Evolutionary conservation across 352 stramenopile genomes (phyloP).

Genomic region (Pythium diclinum): DNA sequence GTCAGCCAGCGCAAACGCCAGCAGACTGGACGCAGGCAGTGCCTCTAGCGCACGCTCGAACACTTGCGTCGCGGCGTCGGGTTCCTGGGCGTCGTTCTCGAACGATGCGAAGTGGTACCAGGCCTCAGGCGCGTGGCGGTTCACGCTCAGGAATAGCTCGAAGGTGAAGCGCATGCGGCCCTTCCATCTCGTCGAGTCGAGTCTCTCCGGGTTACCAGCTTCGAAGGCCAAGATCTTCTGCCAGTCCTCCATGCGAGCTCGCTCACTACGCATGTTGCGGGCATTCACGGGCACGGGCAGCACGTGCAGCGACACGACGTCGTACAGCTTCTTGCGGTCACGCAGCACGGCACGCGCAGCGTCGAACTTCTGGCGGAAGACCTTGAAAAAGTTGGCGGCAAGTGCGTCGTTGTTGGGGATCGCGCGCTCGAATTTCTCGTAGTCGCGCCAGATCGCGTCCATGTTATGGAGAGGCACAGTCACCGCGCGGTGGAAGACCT

Average conservation of each 20-base stretch:
- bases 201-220: constrained; percentile 70
- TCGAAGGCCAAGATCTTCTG: constrained; percentile 80
- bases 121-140: constrained; percentile 72
- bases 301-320: constrained; percentile 68
- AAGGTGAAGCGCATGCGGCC: constrained; percentile 82
- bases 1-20: constrained; percentile 79
- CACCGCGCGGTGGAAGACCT: constrained; percentile 82
- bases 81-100: constrained; percentile 75
- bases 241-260: constrained; percentile 65
- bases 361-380: constrained; percentile 84
- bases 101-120: constrained; percentile 87
- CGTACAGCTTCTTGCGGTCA: constrained; percentile 84
- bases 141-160: constrained; percentile 75
- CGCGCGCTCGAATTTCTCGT: constrained; percentile 84
- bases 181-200: constrained; percentile 77
- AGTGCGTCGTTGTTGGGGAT: constrained; percentile 88
- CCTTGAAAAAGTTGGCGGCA: constrained; percentile 87
- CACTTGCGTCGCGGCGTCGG: constrained; percentile 56
- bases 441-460: constrained; percentile 84
- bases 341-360: constrained; percentile 68
- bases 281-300: constrained; percentile 47
- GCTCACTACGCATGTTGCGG: constrained; percentile 35
- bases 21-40: constrained; percentile 74
- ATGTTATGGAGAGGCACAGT: constrained; percentile 73
- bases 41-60: constrained; percentile 76